Conservation (phyloP, 192 early-diverging fungal genomes). For the Dissophora globulifera region DNA sequence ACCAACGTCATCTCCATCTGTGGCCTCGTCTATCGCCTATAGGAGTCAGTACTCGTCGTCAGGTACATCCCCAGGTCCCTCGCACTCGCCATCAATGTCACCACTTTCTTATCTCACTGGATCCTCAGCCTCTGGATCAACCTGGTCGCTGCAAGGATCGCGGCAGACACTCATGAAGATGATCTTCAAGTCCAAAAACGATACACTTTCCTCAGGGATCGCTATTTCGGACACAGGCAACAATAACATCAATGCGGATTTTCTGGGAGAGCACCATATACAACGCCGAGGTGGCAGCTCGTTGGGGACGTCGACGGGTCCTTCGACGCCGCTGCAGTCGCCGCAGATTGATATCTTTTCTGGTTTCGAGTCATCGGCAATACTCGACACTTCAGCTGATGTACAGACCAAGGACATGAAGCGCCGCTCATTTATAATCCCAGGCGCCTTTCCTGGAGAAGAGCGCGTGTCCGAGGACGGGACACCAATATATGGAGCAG, state of each 20-base stretch:
- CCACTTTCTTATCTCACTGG: constrained; percentile 45
- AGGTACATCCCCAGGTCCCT: constrained; percentile 2
- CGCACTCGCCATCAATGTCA: constrained; percentile 35
- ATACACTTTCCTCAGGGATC: constrained; percentile 5
- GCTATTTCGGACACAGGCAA: no score
- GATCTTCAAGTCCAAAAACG: constrained; percentile 48
- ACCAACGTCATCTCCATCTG: constrained; percentile 1
- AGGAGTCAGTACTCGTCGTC: constrained; percentile 5
- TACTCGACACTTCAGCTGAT: background rate
- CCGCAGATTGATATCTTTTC: constrained; percentile 25
- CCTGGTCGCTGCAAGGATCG: constrained; percentile 50
- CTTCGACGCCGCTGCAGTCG: constrained; percentile 6
- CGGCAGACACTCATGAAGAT: constrained; percentile 46
- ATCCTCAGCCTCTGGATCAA: constrained; percentile 27
- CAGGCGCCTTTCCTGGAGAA: constrained; percentile 44
- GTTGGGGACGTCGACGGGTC: background rate
- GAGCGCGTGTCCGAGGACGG: constrained; percentile 17
- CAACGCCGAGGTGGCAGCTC: background rate
- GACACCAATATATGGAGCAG: background rate
- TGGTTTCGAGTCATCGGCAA: constrained; percentile 26
- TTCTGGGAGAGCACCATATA: background rate
- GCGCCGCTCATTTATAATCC: constrained; percentile 38
- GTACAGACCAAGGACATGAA: constrained; percentile 19
- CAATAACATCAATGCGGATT: background rate
- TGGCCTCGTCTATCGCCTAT: background rate